phyloP scores from a whole-genome alignment of 2,329 filamentous ascomycete genomes.

The Cryphonectria parasitica region DNA sequence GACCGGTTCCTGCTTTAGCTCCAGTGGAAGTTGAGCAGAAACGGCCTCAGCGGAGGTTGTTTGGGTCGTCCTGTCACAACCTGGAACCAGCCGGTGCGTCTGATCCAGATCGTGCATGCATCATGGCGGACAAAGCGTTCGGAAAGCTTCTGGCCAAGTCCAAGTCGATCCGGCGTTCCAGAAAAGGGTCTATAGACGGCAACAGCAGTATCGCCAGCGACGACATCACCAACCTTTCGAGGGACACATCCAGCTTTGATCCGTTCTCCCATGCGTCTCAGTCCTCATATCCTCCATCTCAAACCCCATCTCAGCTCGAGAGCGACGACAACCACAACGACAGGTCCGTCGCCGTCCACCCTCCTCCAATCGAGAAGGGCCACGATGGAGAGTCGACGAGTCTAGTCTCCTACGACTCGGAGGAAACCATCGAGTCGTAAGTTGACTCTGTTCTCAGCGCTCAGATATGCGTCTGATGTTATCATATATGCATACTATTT shows the following conservation, averaged over 20 bases:
- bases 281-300: conserved; percentile 31
- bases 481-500: background rate
- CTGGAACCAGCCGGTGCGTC: background rate
- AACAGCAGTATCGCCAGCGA: conserved; percentile 34
- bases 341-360: conserved; percentile 34
- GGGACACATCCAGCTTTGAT: conserved; percentile 14
- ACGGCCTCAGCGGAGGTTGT: conserved; percentile 5
- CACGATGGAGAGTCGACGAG: conserved; percentile 36
- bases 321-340: conserved; percentile 41
- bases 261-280: conserved; percentile 31
- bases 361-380: conserved; percentile 27
- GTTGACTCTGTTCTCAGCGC: conserved; percentile 29
- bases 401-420: conserved; percentile 54
- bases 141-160: conserved; percentile 59
- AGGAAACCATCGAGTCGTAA: conserved; percentile 48
- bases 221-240: conserved; percentile 31
- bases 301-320: conserved; percentile 37
- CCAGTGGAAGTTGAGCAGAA: conserved; percentile 13
- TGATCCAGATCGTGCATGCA: background rate
- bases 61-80: background rate
- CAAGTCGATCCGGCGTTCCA: conserved; percentile 52
- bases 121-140: conserved; percentile 42
- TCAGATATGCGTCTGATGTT: background rate
- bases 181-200: conserved; percentile 48
- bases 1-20: background rate